These are phyloP conservation scores for Verticillium nubilum DNA, from an alignment of 2,329 filamentous ascomycete genomes.

Conservation along the genomic window DNA sequence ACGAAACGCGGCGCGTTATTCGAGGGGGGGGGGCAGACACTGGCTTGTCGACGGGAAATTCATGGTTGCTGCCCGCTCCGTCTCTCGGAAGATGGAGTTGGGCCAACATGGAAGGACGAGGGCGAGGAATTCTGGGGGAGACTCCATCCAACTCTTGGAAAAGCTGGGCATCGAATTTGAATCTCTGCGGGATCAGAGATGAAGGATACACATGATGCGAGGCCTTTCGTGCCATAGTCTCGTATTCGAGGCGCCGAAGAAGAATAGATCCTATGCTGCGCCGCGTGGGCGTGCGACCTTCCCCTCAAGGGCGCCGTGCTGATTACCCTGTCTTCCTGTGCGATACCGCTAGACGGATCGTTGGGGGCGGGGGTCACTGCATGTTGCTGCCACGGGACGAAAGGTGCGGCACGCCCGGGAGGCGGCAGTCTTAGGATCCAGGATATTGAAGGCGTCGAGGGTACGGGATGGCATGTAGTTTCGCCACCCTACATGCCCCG, in stretches of 20 bases:
- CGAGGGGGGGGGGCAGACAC: conserved; percentile 32
- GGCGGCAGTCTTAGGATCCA: background rate
- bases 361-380: conserved; percentile 10
- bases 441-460: background rate
- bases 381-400: background rate
- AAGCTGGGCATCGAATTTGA: conserved; percentile 20
- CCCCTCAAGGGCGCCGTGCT: conserved; percentile 8
- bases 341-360: conserved; percentile 9
- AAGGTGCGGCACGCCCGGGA: background rate
- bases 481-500: background rate
- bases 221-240: conserved; percentile 9
- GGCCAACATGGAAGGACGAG: conserved; percentile 16
- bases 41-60: conserved; percentile 35
- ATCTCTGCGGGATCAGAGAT: conserved; percentile 26
- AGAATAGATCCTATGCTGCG: background rate
- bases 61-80: conserved; percentile 16
- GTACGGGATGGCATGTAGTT: background rate
- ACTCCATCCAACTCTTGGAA: conserved; percentile 16
- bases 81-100: conserved; percentile 6
- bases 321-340: conserved; percentile 9
- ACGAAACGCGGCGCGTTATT: conserved; percentile 30
- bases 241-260: conserved; percentile 2
- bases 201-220: conserved; percentile 14
- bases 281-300: conserved; percentile 1
- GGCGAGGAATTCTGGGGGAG: conserved; percentile 20